Evolutionary conservation across 1,284 basidiomycete genomes (phyloP).

Genomic region (Irpex sp.): DNA sequence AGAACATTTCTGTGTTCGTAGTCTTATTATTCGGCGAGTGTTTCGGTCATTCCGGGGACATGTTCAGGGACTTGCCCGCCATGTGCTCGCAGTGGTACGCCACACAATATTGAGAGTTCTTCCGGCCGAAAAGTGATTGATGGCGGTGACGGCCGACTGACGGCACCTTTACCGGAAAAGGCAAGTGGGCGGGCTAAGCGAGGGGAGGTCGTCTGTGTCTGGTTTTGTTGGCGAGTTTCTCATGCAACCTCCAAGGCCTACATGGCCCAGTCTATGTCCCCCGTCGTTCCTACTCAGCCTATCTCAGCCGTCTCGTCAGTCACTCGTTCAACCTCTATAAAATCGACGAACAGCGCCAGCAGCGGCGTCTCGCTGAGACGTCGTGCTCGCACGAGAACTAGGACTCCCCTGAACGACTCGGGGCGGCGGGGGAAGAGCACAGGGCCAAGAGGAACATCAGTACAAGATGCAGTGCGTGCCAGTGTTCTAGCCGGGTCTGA

Average conservation of each 20-base stretch:
- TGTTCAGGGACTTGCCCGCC: neutral
- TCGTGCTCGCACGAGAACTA: slow-evolving; percentile 29
- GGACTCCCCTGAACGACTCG: slow-evolving; percentile 22
- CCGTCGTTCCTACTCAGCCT: slow-evolving; percentile 15
- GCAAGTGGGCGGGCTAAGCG: neutral
- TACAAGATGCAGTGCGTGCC: neutral
- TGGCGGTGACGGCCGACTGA: neutral
- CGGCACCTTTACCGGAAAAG: neutral
- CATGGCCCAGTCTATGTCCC: slow-evolving; percentile 28
- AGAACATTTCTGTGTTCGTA: too few relatives aligned
- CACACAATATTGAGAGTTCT: neutral
- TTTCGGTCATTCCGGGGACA: neutral
- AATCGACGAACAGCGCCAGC: slow-evolving; percentile 34
- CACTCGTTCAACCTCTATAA: slow-evolving; percentile 39
- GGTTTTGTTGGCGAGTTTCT: slow-evolving; percentile 3
- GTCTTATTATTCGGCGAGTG: neutral
- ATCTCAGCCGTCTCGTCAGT: slow-evolving; percentile 14
- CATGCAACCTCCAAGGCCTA: slow-evolving; percentile 24
- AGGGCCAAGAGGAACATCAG: slow-evolving; percentile 6
- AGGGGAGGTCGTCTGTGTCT: neutral
- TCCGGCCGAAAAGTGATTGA: neutral
- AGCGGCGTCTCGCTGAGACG: slow-evolving; percentile 31
- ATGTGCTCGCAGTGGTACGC: neutral
- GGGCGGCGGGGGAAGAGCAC: slow-evolving; percentile 21
- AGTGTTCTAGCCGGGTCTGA: neutral